Percentiles rank a stretch among this genome's conserved stretches.
Conservation (phyloP, 2,329 filamentous ascomycete genomes). For the Cadophora sp. region DNA sequence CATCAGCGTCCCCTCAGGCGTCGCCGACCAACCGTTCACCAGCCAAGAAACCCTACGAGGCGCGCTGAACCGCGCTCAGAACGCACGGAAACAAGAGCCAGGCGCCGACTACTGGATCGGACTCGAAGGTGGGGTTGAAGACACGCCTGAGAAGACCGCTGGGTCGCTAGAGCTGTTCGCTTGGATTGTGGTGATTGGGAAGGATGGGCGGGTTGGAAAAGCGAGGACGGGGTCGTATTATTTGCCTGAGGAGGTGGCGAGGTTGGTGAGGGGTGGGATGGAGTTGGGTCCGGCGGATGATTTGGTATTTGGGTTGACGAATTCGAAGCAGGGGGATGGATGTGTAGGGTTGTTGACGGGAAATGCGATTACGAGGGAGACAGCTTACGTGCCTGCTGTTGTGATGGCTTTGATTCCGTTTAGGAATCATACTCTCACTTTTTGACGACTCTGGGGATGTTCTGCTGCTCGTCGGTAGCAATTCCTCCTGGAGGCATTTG, state of each 20-base stretch:
- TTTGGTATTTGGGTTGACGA: slow-evolving; percentile 46
- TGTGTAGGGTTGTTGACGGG: slow-evolving; percentile 51
- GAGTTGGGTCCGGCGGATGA: slow-evolving; percentile 52
- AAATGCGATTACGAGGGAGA: slow-evolving; percentile 46
- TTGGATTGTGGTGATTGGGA: slow-evolving; percentile 48
- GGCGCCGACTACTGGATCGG: slow-evolving; percentile 50
- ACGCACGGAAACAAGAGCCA: slow-evolving; percentile 43
- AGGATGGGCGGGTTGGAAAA: slow-evolving; percentile 43
- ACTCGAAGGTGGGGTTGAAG: slow-evolving; percentile 50
- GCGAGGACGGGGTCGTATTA: slow-evolving; percentile 49
- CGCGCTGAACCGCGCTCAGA: slow-evolving; percentile 47
- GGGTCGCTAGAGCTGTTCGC: slow-evolving; percentile 48
- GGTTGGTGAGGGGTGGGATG: slow-evolving; percentile 46
- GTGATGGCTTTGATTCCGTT: slow-evolving; percentile 51
- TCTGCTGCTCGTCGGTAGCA: not conserved
- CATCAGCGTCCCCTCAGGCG: slow-evolving; percentile 47
- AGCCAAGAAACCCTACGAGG: slow-evolving; percentile 49
- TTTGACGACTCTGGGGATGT: slow-evolving; percentile 31
- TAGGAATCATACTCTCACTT: slow-evolving; percentile 46
- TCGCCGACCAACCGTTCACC: slow-evolving; percentile 50
- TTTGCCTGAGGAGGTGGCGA: slow-evolving; percentile 47
- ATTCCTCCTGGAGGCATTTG: no score
- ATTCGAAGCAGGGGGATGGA: slow-evolving; percentile 49
- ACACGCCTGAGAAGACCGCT: slow-evolving; percentile 29
- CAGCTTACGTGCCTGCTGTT: slow-evolving; percentile 49